These are phyloP conservation scores for Spizellomyces sp. DNA, from an alignment of 192 early-diverging fungal genomes.

Conservation along the genomic window DNA sequence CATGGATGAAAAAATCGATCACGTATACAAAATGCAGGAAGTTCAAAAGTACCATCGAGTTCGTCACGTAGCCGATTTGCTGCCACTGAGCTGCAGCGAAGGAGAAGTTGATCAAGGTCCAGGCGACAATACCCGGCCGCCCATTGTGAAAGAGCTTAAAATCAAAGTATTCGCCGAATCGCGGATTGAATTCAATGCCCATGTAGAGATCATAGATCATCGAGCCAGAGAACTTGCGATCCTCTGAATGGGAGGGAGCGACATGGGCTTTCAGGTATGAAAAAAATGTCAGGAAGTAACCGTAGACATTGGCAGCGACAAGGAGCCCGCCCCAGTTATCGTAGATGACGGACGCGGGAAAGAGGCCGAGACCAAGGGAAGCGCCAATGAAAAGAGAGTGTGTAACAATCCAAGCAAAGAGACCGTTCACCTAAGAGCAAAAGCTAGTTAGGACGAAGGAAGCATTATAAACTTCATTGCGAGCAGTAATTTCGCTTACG, in stretches of 20 bases:
- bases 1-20: slow-evolving; percentile 79
- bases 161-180: slow-evolving; percentile 73
- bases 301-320: slow-evolving; percentile 73
- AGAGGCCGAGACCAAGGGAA: slow-evolving; percentile 64
- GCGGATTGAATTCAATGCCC: slow-evolving; percentile 84
- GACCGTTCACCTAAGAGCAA: slow-evolving; percentile 67
- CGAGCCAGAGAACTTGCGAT: slow-evolving; percentile 78
- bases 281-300: slow-evolving; percentile 76
- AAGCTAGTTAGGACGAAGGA: background rate
- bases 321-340: slow-evolving; percentile 77
- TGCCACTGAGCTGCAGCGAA: slow-evolving; percentile 78
- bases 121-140: slow-evolving; percentile 81
- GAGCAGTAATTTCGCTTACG: slow-evolving; percentile 37
- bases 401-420: slow-evolving; percentile 71
- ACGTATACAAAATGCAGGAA: slow-evolving; percentile 74
- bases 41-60: slow-evolving; percentile 80
- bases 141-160: slow-evolving; percentile 87
- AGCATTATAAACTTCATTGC: background rate
- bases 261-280: slow-evolving; percentile 70
- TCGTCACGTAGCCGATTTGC: slow-evolving; percentile 73
- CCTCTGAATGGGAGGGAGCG: slow-evolving; percentile 72
- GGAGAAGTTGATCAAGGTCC: slow-evolving; percentile 78
- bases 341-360: slow-evolving; percentile 66
- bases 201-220: slow-evolving; percentile 75
- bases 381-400: slow-evolving; percentile 67